These are phyloP conservation scores for Didymella arachidicola DNA, from an alignment of 2,329 filamentous ascomycete species.

Conservation along the genomic window DNA sequence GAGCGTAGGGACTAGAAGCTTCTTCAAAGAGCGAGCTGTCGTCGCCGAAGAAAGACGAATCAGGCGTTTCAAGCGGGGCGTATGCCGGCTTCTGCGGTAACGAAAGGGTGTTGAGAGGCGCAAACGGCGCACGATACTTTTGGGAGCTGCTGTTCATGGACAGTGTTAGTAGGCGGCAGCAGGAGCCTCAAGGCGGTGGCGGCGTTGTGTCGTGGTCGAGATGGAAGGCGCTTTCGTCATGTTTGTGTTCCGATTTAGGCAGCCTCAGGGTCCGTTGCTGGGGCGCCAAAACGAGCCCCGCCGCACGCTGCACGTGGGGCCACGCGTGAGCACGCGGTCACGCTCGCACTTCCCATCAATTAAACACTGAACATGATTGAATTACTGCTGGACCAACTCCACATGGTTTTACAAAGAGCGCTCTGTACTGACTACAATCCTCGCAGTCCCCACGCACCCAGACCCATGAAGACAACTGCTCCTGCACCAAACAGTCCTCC, in stretches of 20 bases:
- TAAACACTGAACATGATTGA: neutral
- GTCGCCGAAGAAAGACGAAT: conserved; percentile 33
- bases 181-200: neutral
- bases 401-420: neutral
- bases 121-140: conserved; percentile 44
- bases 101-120: conserved; percentile 45
- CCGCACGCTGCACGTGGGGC: conserved; percentile 2
- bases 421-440: conserved; percentile 12
- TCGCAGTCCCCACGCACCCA: conserved; percentile 30
- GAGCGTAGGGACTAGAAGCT: conserved; percentile 19
- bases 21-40: conserved; percentile 50
- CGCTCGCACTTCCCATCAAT: conserved; percentile 9
- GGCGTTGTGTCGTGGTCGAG: conserved; percentile 1
- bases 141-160: conserved; percentile 38
- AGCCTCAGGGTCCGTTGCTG: conserved; percentile 17
- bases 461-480: conserved; percentile 20
- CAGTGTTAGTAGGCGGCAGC: neutral
- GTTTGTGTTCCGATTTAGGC: conserved; percentile 22
- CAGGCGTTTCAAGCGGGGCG: conserved; percentile 12
- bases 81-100: conserved; percentile 45
- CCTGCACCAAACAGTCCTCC: conserved; percentile 30
- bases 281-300: conserved; percentile 19
- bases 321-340: conserved; percentile 22
- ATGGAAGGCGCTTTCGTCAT: conserved; percentile 13
- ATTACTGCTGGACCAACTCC: neutral